Evolutionary conservation across 1,284 basidiomycete genomes (phyloP).

Genomic region (Gymnopus androsaceus): DNA sequence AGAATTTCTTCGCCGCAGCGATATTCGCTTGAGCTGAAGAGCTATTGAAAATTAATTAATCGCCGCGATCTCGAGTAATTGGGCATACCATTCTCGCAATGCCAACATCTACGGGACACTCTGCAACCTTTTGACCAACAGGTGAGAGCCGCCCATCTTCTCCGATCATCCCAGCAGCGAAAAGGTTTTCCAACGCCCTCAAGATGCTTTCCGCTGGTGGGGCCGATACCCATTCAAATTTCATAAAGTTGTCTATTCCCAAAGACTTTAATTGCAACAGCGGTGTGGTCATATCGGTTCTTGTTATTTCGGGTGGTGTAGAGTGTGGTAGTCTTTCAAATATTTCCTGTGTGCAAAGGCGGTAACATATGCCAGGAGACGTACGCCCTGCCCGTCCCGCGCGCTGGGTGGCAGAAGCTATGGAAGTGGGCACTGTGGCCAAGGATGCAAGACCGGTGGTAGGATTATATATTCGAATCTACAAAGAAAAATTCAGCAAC

Average conservation of each 20-base stretch:
- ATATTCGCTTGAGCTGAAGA: conserved; percentile 83
- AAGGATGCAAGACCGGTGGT: conserved; percentile 82
- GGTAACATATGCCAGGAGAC: conserved; percentile 87
- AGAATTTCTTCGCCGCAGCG: conserved; percentile 92
- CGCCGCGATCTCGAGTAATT: background rate
- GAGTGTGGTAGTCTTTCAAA: conserved; percentile 62
- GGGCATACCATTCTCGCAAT: conserved; percentile 72
- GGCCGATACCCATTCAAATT: conserved; percentile 90
- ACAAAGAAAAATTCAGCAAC: background rate
- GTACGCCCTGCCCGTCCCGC: conserved; percentile 92
- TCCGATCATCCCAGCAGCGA: conserved; percentile 71
- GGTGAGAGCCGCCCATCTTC: conserved; percentile 67
- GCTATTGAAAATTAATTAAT: conserved; percentile 44
- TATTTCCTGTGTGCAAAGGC: conserved; percentile 79
- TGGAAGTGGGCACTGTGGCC: conserved; percentile 75
- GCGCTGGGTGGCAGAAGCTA: conserved; percentile 85
- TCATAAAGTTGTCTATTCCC: conserved; percentile 94
- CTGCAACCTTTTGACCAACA: conserved; percentile 72
- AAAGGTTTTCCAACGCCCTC: conserved; percentile 77
- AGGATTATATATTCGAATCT: conserved; percentile 87
- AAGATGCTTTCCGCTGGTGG: conserved; percentile 88
- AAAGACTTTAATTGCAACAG: conserved; percentile 92
- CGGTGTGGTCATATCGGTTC: conserved; percentile 85
- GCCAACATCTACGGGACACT: conserved; percentile 76
- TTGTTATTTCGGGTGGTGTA: conserved; percentile 87